Base-by-base conservation (phyloP, 345 rosid species). In the Gossypium rotundifolium region DNA sequence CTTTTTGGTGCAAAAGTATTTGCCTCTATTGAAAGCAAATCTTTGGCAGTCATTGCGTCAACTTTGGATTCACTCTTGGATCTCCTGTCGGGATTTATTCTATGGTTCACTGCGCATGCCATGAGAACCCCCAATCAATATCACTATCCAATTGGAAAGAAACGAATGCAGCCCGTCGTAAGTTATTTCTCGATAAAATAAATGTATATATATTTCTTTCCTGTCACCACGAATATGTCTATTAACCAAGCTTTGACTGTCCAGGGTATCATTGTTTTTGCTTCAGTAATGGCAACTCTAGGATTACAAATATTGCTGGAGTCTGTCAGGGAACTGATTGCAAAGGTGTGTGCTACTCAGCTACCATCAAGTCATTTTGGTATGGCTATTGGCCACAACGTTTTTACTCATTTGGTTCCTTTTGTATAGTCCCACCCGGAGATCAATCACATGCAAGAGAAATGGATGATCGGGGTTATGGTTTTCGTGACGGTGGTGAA, bases 121-220 rank as follows among this genome's bases (percentile, higher is more conserved):
- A 92, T 92, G 97, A 89, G 72, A 16, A 89, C 79, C 48, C 96
- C 92, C 20, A 92, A 92, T 71, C 89, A 82, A 0, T 89, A 82
- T 72, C 75, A 58, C 71, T 90, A 90, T 79, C 97, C 97, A 3
- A 87, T 92, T 60, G 97, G 97, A n/a, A 92, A 90, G 83, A 85
- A 82, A 57, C 79, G 93, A 71, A 92, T 92, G 97, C 97, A 92
- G 49, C 97, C 96, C 6, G 96, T 92, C 82, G 96, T 92, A 82
- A 71, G 84, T 20, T 54, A 54, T 7, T 54, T 33, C 38, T 33
- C 38, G 38, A 33, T 33, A 33, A 33, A 33, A 33, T 33, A 33
- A 33, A 33, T 59, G 40, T 33, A 33, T 33, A 33, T 33, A 33
- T 33, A 68, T 59, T 77, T n/a, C 5, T 27, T 17, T 11, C 11